Evolutionary conservation across 345 rosid genomes (phyloP).

Genomic region (Gossypioides kirkii): DNA sequence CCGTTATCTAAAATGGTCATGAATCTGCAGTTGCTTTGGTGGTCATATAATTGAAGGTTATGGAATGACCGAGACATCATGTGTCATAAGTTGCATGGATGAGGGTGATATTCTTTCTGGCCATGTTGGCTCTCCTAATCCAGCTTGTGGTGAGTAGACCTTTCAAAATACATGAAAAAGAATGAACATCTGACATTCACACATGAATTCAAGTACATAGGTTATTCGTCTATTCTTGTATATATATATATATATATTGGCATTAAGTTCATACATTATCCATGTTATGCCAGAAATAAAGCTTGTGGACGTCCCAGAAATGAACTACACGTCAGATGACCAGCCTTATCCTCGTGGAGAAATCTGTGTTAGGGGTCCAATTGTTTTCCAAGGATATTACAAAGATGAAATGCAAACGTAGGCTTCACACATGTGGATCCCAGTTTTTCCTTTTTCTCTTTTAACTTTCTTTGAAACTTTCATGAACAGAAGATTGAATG

Average conservation of each 20-base stretch:
- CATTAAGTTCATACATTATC: neutral
- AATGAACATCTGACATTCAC: too few relatives aligned
- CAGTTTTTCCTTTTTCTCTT: neutral
- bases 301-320: constrained; percentile 94
- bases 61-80: constrained; percentile 76
- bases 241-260: neutral
- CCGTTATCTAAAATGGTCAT: neutral
- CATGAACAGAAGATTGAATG: neutral
- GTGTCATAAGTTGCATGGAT: constrained; percentile 46
- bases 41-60: constrained; percentile 60
- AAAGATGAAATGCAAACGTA: constrained; percentile 98
- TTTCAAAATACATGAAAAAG: too few relatives aligned
- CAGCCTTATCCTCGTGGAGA: constrained; percentile 91
- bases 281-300: constrained; percentile 59
- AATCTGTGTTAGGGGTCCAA: constrained; percentile 96
- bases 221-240: too few relatives aligned
- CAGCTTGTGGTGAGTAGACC: constrained; percentile 73
- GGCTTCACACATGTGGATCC: constrained; percentile 1
- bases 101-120: constrained; percentile 64
- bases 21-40: constrained; percentile 75
- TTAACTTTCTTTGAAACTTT: neutral
- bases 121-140: constrained; percentile 94
- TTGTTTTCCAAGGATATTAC: constrained; percentile 69
- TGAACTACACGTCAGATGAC: constrained; percentile 90
- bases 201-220: too few relatives aligned